phyloP scores from a whole-genome alignment of 2,329 filamentous ascomycete genomes.

The Balansia obtecta region DNA sequence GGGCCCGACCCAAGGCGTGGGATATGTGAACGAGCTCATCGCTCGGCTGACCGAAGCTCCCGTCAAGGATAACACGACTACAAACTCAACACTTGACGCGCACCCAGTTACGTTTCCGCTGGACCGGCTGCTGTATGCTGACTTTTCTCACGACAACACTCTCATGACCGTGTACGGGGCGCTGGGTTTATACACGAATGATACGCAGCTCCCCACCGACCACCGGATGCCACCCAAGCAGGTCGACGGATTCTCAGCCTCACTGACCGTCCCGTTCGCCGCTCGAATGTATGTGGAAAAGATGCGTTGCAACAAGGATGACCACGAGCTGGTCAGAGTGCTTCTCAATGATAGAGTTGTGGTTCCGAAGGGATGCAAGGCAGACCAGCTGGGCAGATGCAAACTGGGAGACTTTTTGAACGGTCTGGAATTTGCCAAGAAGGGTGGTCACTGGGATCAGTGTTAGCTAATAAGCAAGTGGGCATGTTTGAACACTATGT shows the following conservation, averaged over 20 bases:
- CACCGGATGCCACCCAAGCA: conserved; percentile 36
- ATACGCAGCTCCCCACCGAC: conserved; percentile 37
- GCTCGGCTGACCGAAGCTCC: conserved; percentile 59
- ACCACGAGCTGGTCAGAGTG: conserved; percentile 63
- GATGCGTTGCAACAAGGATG: conserved; percentile 48
- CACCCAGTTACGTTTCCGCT: conserved; percentile 62
- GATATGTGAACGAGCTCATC: conserved; percentile 78
- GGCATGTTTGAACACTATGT: not conserved
- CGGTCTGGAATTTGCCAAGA: conserved; percentile 60
- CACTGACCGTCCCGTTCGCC: conserved; percentile 74
- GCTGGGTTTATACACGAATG: conserved; percentile 64
- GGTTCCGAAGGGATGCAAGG: conserved; percentile 55
- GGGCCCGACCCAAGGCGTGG: conserved; percentile 74
- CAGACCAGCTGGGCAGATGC: conserved; percentile 61
- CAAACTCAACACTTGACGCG: conserved; percentile 65
- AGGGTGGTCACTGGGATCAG: conserved; percentile 59
- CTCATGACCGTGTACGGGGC: conserved; percentile 68
- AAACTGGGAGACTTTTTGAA: conserved; percentile 56
- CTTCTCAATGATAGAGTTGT: conserved; percentile 77
- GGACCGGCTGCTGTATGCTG: conserved; percentile 58
- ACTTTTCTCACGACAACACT: conserved; percentile 87
- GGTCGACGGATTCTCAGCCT: conserved; percentile 57
- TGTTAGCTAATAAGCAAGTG: conserved; percentile 29
- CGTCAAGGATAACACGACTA: conserved; percentile 61
- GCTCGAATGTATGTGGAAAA: conserved; percentile 79